Evolutionary conservation across 371 early-diverging fungal genomes (phyloP), one percentile per base, ranked within the genome.

Genomic region (Actinomortierella ambigua): DNA sequence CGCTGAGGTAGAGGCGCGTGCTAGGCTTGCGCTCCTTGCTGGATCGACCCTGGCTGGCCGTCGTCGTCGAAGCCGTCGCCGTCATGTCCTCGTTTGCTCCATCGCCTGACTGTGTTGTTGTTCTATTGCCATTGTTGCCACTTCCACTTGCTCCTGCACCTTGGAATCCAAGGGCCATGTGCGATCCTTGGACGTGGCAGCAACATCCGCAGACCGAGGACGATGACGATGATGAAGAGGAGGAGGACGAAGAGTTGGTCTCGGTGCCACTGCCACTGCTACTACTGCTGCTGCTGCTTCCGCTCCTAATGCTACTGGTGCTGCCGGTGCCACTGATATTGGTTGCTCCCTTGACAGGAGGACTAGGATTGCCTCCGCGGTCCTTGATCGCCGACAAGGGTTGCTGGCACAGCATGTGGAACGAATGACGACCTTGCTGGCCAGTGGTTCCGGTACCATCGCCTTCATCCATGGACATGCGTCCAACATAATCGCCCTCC

Each of bases 61-160:
- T 34, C 11, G 34, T 34, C 7, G 34, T 34, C 11, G 34, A 34
- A 11, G 34, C 34, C 7, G 34, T 34, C 7, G 34, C 34, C 34
- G 34, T 34, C 34, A 34, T 34, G 34, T 34, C 4, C 34, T 34
- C 34, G 11, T 11, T 34, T 34, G 34, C 11, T 34, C 4, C 34
- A 34, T 34, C 34, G 11, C 34, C 34, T 6, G 34, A 34, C 34
- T 50, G 26, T 65, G 57, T 22, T 55, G 55, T n/a, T n/a, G n/a
- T n/a, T n/a, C n/a, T n/a, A 18, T 17, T 48, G 11, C 49, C 61
- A 22, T 53, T 53, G n/a, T 54, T 52, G 1, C 60, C 66, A 17
- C 44, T 41, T 9, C 26, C 46, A 13, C 61, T 28, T 22, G 6
- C 59, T 24, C 1, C 50, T 51, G 34, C 43, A 29, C 18, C 59